Percentiles rank a stretch among this genome's conserved stretches.
Evolutionary conservation across 257 asterid species (phyloP).

Genomic region (Salvia rosmarinus): DNA sequence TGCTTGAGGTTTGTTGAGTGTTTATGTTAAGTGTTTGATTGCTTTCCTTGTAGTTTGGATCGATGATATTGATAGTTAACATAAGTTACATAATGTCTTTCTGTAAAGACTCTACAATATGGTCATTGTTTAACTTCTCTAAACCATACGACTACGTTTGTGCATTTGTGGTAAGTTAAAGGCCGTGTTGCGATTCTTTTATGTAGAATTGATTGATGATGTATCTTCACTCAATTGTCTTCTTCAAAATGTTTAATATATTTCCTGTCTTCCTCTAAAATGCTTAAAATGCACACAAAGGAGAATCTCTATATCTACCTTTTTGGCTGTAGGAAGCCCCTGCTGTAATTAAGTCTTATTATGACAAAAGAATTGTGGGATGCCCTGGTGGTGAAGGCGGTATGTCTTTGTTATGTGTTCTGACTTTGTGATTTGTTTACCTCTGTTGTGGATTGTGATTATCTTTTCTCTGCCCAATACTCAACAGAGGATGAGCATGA

Average conservation of each 20-base stretch:
- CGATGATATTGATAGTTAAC: neutral
- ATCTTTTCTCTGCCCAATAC: constrained; percentile 19
- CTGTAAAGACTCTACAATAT: neutral
- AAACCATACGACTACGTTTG: neutral
- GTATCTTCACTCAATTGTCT: neutral
- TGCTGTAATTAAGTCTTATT: constrained; percentile 73
- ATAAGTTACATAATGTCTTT: neutral
- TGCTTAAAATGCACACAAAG: neutral
- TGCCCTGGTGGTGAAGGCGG: constrained; percentile 97
- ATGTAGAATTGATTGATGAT: constrained; percentile 16
- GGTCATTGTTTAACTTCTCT: neutral
- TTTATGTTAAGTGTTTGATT: constrained; percentile 1
- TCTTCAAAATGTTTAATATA: neutral
- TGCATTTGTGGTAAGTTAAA: neutral
- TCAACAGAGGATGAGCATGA: constrained; percentile 95
- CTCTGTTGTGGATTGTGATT: neutral
- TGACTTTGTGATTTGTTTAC: neutral
- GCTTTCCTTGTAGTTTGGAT: neutral
- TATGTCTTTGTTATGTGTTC: constrained; percentile 38
- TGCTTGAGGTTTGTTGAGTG: constrained; percentile 2
- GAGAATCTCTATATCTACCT: neutral
- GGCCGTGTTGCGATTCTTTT: neutral
- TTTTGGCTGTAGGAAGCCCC: constrained; percentile 75
- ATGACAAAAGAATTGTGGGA: constrained; percentile 83
- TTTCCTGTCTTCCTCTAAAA: constrained; percentile 9